Base-by-base conservation (phyloP, 164 flowering plant species). In the Piper betle region DNA sequence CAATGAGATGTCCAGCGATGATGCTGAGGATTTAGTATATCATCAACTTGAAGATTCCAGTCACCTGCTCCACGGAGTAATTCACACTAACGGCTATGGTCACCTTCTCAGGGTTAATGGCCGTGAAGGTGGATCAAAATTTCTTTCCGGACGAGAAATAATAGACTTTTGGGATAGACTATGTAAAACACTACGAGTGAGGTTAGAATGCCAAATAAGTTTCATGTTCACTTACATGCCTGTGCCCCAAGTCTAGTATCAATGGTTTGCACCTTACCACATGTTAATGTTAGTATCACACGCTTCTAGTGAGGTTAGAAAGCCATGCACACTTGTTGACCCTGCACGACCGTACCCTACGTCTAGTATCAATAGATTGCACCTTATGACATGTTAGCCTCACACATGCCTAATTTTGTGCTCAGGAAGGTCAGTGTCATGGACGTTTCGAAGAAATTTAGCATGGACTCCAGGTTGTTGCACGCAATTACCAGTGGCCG, bases 81-180 rank as follows among this genome's bases (percentile, higher is more conserved):
- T 91, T 16, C 97, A 91, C 63, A 46, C 78, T 5, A 91, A 91
- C 72, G 97, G 97, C 18, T 87, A 74, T 64, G 97, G 97, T 0
- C 97, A 91, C 66, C 87, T 91, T 69, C 91, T 87, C 38, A 76
- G 89, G 62, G 84, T 91, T 39, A 91, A 91, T 75, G 97, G 97
- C 6, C 76, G 76, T 52, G 97, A 85, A 74, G 92, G 95, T 39
- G 96, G 97, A 15, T 87, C 96, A 0, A 80, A 72, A 73, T 52
- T 80, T 43, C 86, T 91, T 33, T 84, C 89, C 4, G 97, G 97
- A 54, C 68, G 74, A 60, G 74, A 84, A 64, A 84, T 91, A 52
- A 87, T 91, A 96, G 79, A 79, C 68, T 87, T 91, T 55, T 91
- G 93, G 97, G 97, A 91, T 62, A 74, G 97, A 8, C 76, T 91